Evolutionary conservation across 129 eudicot genomes (phyloP), one percentile per base, ranked within the genome.

Genomic region (Flaveria robusta): DNA sequence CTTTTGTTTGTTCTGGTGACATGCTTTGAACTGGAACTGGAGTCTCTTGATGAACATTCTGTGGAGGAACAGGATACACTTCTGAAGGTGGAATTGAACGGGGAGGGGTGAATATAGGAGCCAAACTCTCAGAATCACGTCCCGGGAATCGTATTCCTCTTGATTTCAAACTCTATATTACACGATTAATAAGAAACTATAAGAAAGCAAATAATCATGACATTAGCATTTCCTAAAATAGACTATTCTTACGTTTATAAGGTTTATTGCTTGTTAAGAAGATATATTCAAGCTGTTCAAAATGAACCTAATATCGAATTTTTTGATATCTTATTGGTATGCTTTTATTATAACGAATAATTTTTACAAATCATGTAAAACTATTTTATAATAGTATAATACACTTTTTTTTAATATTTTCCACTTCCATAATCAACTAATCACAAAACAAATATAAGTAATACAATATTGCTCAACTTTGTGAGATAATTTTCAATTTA

Each of bases 91-190:
- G 84, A 43, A 86, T 87, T 18, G 99, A 89, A 70, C 97, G 90
- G 45, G 96, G 86, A 79, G 99, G 99, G 51, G 99, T 95, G 79
- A 95, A 91, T 60, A 95, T 86, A 59, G 97, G 96, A 80, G 94
- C 97, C 83, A 95, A 86, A 49, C 96, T 95, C 82, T 91, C 99
- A 26, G 83, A 76, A 81, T 95, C 97, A 65, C 99, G 97, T 18
- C 94, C 97, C 5, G 97, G 99, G 72, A 95, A 95, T 52, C 99
- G 85, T 70, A 91, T 82, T 34, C 99, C 99, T 82, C 99, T 86
- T 22, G 96, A 91, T 81, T 81, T 91, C 82, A 95, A 89, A 79
- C 99, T 91, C 99, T 95, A 68, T 55, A 16, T 22, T 74, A 59
- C 66, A 59, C 7, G 9, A 59, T 59, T 59, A 59, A 24, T 59